Evolutionary conservation across 2,329 filamentous ascomycete genomes (phyloP), one percentile per base, ranked within the genome.

Genomic region (Fusarium tricinctum): DNA sequence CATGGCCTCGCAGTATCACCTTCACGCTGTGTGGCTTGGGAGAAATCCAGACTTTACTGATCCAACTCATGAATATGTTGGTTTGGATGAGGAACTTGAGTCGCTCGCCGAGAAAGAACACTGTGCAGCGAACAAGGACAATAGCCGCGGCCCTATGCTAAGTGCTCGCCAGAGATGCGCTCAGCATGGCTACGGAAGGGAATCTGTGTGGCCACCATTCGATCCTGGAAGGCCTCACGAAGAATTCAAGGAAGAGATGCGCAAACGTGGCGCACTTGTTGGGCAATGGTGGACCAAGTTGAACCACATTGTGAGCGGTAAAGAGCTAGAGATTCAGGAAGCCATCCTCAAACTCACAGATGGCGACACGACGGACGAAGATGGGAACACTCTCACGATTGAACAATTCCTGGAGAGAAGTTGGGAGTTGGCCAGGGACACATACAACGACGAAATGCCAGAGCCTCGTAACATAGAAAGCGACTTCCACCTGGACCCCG

Each of bases 121-220:
- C 15, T 1, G 7, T 14, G 7, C 1, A 6, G 44, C 51, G 17
- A 46, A 38, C 23, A 8, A 23, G 14, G 8, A 28, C 20, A 17
- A 17, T 3, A 30, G 23, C 10, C n/a, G 6, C 30, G 20, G 13
- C 26, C 22, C 38, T 4, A 46, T 47, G 48, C 5, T 3, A 15
- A 38, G 14, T 10, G 28, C 33, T 19, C 42, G 23, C 32, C 30
- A n/a, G n/a, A 10, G 23, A 40, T 47, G 50, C 32, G 43, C 39
- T 39, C 15, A 28, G 19, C n/a, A 32, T 35, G 53, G 55, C 7
- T 58, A 58, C 30, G 69, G 58, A 7, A 39, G 19, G 48, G 35
- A 44, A 32, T 43, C 62, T 19, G 54, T 57, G 14, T 71, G 65
- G 65, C 69, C 69, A 15, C 62, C 68, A 3, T 33, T 61, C n/a